Conservation (phyloP, 2,329 filamentous ascomycete genomes). For the Teratosphaeriaceae sp. region DNA sequence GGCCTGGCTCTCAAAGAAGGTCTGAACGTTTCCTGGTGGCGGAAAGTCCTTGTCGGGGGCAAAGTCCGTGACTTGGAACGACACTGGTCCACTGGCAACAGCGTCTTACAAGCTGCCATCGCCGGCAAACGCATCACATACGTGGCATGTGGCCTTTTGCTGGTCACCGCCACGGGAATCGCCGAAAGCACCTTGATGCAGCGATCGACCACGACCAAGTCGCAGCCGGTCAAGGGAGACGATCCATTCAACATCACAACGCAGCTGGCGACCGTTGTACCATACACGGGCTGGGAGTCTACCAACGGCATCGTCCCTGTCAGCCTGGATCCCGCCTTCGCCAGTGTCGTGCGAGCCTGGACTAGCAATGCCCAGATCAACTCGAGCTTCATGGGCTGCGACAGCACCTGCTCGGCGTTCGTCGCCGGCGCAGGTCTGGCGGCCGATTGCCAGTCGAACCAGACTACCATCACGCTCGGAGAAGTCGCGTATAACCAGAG, state of each 20-base stretch:
- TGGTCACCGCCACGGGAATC: neutral
- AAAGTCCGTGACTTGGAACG: neutral
- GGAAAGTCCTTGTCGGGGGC: neutral
- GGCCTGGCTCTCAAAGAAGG: neutral
- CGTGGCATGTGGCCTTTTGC: neutral
- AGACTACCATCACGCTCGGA: neutral
- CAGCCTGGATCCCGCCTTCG: neutral
- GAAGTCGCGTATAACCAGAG: neutral
- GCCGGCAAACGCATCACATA: neutral
- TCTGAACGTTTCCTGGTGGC: neutral
- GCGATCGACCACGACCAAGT: neutral
- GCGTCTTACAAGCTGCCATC: neutral
- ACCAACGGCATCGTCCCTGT: neutral
- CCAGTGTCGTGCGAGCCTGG: neutral
- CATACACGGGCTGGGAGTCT: neutral
- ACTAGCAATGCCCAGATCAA: constrained; percentile 1
- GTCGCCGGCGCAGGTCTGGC: neutral
- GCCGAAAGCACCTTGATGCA: neutral
- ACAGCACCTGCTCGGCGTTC: neutral
- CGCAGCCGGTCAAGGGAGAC: neutral
- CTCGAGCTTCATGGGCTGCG: neutral
- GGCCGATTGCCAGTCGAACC: neutral
- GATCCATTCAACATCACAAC: neutral
- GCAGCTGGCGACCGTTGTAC: neutral
- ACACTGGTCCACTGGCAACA: neutral